Base-by-base conservation (phyloP, 345 rosid species). In the Sisymbrium irio region DNA sequence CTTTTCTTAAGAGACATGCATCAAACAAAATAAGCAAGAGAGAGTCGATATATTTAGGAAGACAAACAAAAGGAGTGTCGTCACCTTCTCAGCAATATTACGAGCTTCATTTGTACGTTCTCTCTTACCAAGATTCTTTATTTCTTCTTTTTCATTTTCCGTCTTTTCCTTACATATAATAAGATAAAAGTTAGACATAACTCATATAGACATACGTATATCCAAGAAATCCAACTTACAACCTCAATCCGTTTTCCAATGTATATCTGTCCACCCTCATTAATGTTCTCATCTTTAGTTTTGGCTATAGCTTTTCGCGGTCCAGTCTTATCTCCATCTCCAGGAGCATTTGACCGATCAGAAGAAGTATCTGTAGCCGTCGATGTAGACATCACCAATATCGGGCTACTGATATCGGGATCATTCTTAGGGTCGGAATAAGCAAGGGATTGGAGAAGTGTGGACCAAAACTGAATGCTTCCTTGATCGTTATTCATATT, bases 111-210 rank as follows among this genome's bases (percentile, higher is more conserved):
- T 27, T 28, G 25, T 2, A 36, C 77, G 77, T 64, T 42, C 4
- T 57, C 72, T 74, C 27, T 74, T 66, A 74, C 51, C 12, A 66
- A 58, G 61, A 65, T 5, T 74, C 53, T 37, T 66, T 1, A 5
- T 19, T 30, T 39, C 54, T 9, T 58, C 35, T 25, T 13, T 25
- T 5, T 2, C 15, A 33, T 1, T 40, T 11, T 65, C 56, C n/a
- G 44, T 45, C 32, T 32, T 64, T 13, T 5, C 46, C 47, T 64
- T 54, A 27, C 9, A 49, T 11, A 6, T 33, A 10, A 20, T 7
- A 35, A 17, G 22, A 36, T 1, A 35, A 54, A 19, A 22, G 10
- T 61, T 9, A 46, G 36, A 53, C 36, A 2, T 8, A 54, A 20
- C 55, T 53, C 62, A 18, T 44, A 33, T 12, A 39, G 4, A 49